Evolutionary conservation across 495 filamentous ascomycete genomes (phyloP).

Genomic region (Tuber calosporum): DNA sequence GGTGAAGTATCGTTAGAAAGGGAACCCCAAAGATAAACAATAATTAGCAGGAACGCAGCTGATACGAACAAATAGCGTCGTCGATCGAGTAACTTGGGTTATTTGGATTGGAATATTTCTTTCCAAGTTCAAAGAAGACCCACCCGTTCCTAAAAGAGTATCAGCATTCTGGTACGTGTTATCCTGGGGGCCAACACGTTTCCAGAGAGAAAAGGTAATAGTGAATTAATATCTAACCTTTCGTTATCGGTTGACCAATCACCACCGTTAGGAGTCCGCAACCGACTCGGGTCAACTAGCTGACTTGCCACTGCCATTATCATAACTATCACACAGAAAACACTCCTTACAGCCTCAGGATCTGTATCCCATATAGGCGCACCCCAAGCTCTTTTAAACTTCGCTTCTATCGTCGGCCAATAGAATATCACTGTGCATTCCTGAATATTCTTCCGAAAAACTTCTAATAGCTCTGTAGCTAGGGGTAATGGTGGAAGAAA

Average conservation of each 20-base stretch:
- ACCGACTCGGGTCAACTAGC: conserved; percentile 30
- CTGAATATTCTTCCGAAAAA: conserved; percentile 35
- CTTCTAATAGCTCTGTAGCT: conserved; percentile 31
- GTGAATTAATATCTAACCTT: conserved; percentile 19
- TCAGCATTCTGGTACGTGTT: conserved; percentile 3
- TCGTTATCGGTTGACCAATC: conserved; percentile 34
- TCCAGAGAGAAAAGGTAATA: not conserved
- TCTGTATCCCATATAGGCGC: conserved; percentile 40
- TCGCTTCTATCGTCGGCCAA: conserved; percentile 36
- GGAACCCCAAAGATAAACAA: not conserved
- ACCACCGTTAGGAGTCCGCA: conserved; percentile 24
- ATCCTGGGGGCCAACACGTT: not conserved
- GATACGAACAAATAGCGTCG: conserved; percentile 36
- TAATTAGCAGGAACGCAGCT: not conserved
- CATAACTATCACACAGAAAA: conserved; percentile 40
- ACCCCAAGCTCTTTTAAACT: conserved; percentile 36
- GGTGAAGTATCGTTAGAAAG: conserved; percentile 13
- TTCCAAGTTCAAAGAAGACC: conserved; percentile 39
- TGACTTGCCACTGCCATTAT: conserved; percentile 38
- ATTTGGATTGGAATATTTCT: conserved; percentile 39
- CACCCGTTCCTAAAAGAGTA: conserved; percentile 35
- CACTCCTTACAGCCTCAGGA: conserved; percentile 31
- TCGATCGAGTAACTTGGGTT: conserved; percentile 38
- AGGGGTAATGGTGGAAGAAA: conserved; percentile 34
- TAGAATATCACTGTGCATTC: conserved; percentile 38